A percentile compares a stretch with the other conserved stretches of the same genome.
These are phyloP conservation scores for Acrasis kona DNA, from an alignment of 78 protist species.

Conservation along the genomic window DNA sequence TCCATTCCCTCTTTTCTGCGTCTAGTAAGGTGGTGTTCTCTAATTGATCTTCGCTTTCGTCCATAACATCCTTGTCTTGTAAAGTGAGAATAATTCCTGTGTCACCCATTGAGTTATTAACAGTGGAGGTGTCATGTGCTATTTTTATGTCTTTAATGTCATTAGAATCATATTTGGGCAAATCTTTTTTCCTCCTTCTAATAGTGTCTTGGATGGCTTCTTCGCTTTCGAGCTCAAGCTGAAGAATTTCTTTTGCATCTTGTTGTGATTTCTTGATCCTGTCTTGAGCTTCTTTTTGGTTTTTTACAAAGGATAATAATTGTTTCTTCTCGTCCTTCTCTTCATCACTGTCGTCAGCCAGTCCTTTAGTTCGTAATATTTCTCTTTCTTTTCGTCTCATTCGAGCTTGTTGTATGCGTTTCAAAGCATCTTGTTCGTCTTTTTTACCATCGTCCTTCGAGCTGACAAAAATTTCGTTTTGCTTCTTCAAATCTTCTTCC, in stretches of 20 bases:
- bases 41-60: background rate
- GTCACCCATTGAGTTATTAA: too few relatives aligned
- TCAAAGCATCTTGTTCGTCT: background rate
- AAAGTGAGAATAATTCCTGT: background rate
- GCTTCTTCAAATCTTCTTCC: background rate
- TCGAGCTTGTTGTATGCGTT: background rate
- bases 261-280: background rate
- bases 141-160: background rate
- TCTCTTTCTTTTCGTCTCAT: background rate
- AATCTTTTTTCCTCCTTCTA: too few relatives aligned
- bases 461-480: background rate
- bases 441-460: background rate
- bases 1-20: background rate
- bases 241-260: too few relatives aligned
- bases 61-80: background rate
- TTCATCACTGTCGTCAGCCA: background rate
- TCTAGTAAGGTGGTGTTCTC: background rate
- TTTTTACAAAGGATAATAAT: background rate
- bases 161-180: too few relatives aligned
- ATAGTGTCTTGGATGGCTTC: too few relatives aligned
- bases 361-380: background rate
- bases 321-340: background rate
- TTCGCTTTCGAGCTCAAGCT: background rate
- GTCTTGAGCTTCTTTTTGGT: background rate
- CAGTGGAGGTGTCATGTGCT: background rate